A percentile compares a stretch with the other conserved stretches of the same genome.
Conservation (phyloP, 352 stramenopile genomes). For the Globisporangium ultimum region DNA sequence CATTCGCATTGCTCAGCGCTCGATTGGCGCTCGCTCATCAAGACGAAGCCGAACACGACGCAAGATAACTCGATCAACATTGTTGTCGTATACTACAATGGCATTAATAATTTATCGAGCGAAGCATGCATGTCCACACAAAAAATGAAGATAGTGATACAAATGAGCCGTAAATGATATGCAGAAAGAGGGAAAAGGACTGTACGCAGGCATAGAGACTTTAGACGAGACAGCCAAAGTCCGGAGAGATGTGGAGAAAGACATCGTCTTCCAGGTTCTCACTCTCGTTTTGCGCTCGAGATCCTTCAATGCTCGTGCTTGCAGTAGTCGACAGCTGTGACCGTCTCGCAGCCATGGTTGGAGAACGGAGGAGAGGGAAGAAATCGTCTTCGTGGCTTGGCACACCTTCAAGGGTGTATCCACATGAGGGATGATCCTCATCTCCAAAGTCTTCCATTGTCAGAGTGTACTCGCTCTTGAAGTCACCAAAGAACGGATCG, state of each 20-base stretch:
- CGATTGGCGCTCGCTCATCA: constrained; percentile 21
- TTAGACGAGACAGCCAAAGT: constrained; percentile 81
- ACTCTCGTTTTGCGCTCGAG: constrained; percentile 12
- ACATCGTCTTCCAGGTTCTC: constrained; percentile 65
- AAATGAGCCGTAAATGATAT: constrained; percentile 7
- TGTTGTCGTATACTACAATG: constrained; percentile 15
- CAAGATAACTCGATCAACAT: constrained; percentile 1
- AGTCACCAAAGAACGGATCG: constrained; percentile 41
- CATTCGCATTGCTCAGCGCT: constrained; percentile 42
- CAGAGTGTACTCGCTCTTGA: constrained; percentile 35
- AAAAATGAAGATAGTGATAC: neutral
- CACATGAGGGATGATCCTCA: constrained; percentile 43
- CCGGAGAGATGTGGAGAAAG: constrained; percentile 81
- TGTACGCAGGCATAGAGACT: too few species aligned
- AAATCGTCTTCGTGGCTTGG: constrained; percentile 36
- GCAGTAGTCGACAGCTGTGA: neutral
- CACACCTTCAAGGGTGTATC: constrained; percentile 45
- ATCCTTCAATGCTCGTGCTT: constrained; percentile 15
- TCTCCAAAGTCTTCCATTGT: constrained; percentile 50
- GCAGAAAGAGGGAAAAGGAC: constrained; percentile 2
- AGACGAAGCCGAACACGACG: neutral
- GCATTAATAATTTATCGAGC: constrained; percentile 11
- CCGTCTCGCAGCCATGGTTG: constrained; percentile 39
- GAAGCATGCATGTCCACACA: neutral
- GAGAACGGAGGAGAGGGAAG: constrained; percentile 43